Conservation (phyloP, 495 filamentous ascomycete genomes). For the Geopyxis carbonaria region DNA sequence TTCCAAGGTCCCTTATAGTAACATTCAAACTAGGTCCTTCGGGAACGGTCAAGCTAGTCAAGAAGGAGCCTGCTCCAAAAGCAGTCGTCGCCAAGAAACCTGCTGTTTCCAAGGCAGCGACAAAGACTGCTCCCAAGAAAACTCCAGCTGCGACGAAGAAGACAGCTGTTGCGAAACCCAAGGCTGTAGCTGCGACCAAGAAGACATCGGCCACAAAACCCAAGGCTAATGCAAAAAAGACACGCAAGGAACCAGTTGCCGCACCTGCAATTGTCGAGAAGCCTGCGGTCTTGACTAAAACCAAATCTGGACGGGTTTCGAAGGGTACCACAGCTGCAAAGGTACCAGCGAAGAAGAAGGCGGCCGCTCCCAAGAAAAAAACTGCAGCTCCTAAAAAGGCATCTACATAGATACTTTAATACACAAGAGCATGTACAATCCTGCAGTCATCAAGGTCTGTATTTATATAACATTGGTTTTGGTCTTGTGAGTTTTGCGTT, state of each 20-base stretch:
- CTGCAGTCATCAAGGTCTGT: no score
- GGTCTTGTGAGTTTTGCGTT: no score
- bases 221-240: constrained; percentile 28
- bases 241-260: constrained; percentile 16
- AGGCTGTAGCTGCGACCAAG: constrained; percentile 30
- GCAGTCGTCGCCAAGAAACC: constrained; percentile 38
- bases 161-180: constrained; percentile 30
- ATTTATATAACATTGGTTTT: no score
- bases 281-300: constrained; percentile 59
- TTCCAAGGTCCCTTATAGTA: constrained; percentile 18
- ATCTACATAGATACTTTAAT: neutral
- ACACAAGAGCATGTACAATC: no score
- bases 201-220: constrained; percentile 29
- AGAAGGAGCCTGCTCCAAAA: constrained; percentile 47
- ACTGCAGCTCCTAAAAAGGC: constrained; percentile 34
- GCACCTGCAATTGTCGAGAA: constrained; percentile 53
- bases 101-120: constrained; percentile 24
- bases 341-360: constrained; percentile 46
- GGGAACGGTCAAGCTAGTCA: constrained; percentile 89
- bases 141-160: constrained; percentile 30
- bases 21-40: constrained; percentile 62
- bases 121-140: constrained; percentile 33
- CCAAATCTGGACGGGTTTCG: constrained; percentile 78
- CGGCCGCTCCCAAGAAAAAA: constrained; percentile 45
- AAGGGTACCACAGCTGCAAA: constrained; percentile 49